These are phyloP conservation scores for Limnomonas spitsbergensis DNA, from an alignment of 139 green algal genomes.

Conservation along the genomic window DNA sequence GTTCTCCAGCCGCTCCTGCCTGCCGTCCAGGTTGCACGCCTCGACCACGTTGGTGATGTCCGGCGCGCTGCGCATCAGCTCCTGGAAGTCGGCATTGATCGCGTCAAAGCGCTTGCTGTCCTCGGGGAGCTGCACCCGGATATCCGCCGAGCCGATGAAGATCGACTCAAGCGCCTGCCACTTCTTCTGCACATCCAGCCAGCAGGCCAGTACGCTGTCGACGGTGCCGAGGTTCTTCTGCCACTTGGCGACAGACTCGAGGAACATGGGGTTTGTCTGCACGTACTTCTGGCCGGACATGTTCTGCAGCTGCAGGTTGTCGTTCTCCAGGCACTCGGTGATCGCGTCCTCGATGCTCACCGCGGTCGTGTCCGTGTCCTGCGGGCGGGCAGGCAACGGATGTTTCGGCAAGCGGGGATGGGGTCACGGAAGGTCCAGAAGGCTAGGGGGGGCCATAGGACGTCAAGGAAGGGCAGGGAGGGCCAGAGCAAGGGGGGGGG, in stretches of 20 bases:
- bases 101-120: conserved; percentile 67
- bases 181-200: conserved; percentile 86
- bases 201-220: conserved; percentile 52
- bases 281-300: conserved; percentile 85
- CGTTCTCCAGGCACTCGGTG: conserved; percentile 70
- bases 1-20: conserved; percentile 83
- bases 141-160: conserved; percentile 84
- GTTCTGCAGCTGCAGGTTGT: conserved; percentile 88
- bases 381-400: no score
- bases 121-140: conserved; percentile 87
- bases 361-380: conserved; percentile 63
- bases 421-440: no score
- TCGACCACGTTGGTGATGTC: conserved; percentile 83
- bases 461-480: background rate
- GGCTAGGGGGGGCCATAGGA: background rate
- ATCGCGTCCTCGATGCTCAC: conserved; percentile 61
- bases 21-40: conserved; percentile 82
- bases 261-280: conserved; percentile 84
- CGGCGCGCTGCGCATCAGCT: conserved; percentile 39
- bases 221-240: conserved; percentile 85
- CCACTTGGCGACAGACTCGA: conserved; percentile 77
- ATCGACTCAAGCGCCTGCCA: conserved; percentile 89
- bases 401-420: no score
- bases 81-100: conserved; percentile 84
- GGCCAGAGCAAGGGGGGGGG: background rate